Base-by-base conservation (phyloP, 2,329 filamentous ascomycete genomes). In the Fusarium sp. region DNA sequence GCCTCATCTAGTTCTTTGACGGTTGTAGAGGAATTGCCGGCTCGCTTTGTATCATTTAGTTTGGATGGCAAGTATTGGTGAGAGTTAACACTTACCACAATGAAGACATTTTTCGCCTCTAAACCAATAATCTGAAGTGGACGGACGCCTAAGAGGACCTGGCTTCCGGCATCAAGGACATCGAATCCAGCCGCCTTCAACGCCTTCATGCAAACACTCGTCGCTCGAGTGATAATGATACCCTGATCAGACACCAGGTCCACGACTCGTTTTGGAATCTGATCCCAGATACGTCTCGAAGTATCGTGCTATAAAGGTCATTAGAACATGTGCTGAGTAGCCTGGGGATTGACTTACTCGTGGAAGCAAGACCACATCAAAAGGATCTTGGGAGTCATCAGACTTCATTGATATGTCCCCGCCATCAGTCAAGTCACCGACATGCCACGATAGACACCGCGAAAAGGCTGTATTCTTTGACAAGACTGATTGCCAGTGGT, bases 171-270 rank as follows among this genome's bases (percentile, higher is more conserved):
- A 32, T 32, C 9, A 2, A 48, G 7, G 13, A 32, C 18, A 32
- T 14, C 8, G 8, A 48, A 5, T 0, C 27, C 45, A 32, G 45
- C 45, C 1, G 0, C 9, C 9, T 20, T 0, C 1, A 32, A 3
- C 27, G n/a, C 13, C 1, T 13, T 8, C 27, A 0, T 12, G 6
- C 8, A 2, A 6, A 20, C 13, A 0, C 14, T 9, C 9, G 27
- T 48, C 2, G 13, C 9, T 2, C 45, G 45, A 20, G 45, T 48
- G 18, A 48, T 20, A 17, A 48, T 2, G 0, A 48, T 20, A n/a
- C 18, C 9, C 3, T 20, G 27, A 12, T 48, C 14, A 12, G 45
- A 48, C 0, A 48, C 1, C 0, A 48, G 5, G 7, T 9, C n/a
- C 15, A 1, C 4, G 4, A 48, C 26, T 6, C 27, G 27, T 17